These are phyloP conservation scores for Xylaria multiplex DNA, from an alignment of 2,329 filamentous ascomycete species.

Conservation along the genomic window DNA sequence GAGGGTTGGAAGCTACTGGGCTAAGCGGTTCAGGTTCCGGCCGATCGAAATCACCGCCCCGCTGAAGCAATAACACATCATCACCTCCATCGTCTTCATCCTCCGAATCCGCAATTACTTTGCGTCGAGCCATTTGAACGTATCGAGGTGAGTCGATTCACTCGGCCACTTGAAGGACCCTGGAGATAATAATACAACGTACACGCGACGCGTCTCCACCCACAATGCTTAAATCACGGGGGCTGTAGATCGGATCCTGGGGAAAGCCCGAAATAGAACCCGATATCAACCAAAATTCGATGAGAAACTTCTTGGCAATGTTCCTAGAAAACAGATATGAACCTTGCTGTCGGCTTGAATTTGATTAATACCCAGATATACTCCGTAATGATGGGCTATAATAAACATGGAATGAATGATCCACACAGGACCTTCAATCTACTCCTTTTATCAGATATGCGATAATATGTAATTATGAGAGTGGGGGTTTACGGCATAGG, in stretches of 20 bases:
- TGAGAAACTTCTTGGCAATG: not conserved
- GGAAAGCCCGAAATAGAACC: not conserved
- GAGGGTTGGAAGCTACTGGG: slow-evolving; percentile 28
- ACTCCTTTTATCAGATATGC: too few relatives aligned
- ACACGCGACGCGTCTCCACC: slow-evolving; percentile 37
- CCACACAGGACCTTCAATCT: too few relatives aligned
- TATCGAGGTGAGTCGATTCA: slow-evolving; percentile 4
- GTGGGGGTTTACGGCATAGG: too few relatives aligned
- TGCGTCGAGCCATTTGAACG: slow-evolving; percentile 43
- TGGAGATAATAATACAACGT: slow-evolving; percentile 10
- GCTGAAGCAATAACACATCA: slow-evolving; percentile 34
- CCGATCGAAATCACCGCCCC: slow-evolving; percentile 29
- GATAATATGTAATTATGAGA: too few relatives aligned
- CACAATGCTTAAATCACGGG: not conserved
- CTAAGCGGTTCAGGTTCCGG: slow-evolving; percentile 48
- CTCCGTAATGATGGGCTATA: too few relatives aligned
- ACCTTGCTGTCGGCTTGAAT: not conserved
- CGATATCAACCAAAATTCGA: not conserved
- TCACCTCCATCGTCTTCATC: slow-evolving; percentile 47
- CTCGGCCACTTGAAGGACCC: not conserved
- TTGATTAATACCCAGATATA: not conserved
- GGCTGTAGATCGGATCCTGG: not conserved
- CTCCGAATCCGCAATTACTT: slow-evolving; percentile 51
- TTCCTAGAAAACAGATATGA: not conserved
- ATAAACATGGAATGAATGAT: too few relatives aligned